phyloP scores from a whole-genome alignment of 768 basidiomycete genomes.

The Zangia roseola region DNA sequence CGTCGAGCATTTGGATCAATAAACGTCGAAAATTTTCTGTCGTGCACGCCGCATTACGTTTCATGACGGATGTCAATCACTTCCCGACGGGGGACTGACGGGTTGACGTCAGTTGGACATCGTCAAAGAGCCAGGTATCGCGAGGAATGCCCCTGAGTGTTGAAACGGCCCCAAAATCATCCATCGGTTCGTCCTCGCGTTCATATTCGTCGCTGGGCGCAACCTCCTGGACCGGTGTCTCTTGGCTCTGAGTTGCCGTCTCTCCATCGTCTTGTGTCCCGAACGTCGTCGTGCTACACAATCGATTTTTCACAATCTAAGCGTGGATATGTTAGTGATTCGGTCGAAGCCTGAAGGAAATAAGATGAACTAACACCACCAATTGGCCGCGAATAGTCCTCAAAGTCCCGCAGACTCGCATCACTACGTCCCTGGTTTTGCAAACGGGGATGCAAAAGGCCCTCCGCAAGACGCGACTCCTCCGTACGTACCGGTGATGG shows the following conservation, averaged over 20 bases:
- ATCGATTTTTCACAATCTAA: conserved; percentile 30
- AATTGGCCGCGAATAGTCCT: conserved; percentile 34
- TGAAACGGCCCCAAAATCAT: conserved; percentile 11
- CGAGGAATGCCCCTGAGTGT: neutral
- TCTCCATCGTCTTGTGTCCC: conserved; percentile 28
- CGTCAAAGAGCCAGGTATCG: conserved; percentile 14
- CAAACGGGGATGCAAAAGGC: conserved; percentile 32
- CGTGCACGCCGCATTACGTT: neutral
- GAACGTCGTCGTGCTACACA: conserved; percentile 34
- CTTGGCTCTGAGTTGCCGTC: conserved; percentile 1
- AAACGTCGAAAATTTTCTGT: neutral
- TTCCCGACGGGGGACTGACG: neutral
- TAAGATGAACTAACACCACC: conserved; percentile 24
- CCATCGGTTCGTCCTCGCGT: neutral
- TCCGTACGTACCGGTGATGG: conserved; percentile 30
- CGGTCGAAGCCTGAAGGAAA: neutral
- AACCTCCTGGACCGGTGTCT: conserved; percentile 3
- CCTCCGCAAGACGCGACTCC: conserved; percentile 23
- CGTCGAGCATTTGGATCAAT: conserved; percentile 1
- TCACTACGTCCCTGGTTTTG: conserved; percentile 22
- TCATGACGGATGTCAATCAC: neutral
- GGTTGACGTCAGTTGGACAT: neutral
- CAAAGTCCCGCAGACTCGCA: conserved; percentile 31
- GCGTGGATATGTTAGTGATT: too few species aligned
- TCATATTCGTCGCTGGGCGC: neutral